These are phyloP conservation scores for Purpureocillium takamizusanense DNA, from an alignment of 2,329 filamentous ascomycete species.

Conservation along the genomic window DNA sequence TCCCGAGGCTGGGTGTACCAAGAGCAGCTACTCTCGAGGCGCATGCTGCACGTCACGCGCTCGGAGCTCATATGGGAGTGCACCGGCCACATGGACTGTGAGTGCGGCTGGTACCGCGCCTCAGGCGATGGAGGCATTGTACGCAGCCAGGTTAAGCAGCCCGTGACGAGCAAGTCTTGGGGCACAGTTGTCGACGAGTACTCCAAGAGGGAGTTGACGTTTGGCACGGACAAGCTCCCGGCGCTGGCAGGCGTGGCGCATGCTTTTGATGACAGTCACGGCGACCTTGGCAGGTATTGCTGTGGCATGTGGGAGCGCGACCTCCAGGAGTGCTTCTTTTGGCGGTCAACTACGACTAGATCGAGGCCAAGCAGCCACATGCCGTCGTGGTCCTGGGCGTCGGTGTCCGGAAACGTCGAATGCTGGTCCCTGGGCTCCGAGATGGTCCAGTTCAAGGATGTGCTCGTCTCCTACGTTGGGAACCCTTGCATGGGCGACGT, in stretches of 20 bases:
- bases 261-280: not conserved
- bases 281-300: slow-evolving; percentile 1
- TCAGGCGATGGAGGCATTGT: not conserved
- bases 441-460: slow-evolving; percentile 3
- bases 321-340: slow-evolving; percentile 5
- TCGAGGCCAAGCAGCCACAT: not conserved
- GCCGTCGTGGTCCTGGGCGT: slow-evolving; percentile 9
- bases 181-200: slow-evolving; percentile 3
- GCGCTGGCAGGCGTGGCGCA: slow-evolving; percentile 8
- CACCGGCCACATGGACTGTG: slow-evolving; percentile 3
- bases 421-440: slow-evolving; percentile 2
- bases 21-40: slow-evolving; percentile 10
- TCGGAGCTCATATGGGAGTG: slow-evolving; percentile 12
- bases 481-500: slow-evolving; percentile 4
- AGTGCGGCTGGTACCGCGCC: slow-evolving; percentile 6
- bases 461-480: not conserved
- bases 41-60: slow-evolving; percentile 10
- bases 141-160: not conserved
- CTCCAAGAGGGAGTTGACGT: slow-evolving; percentile 4
- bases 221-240: slow-evolving; percentile 4
- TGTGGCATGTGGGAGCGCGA: slow-evolving; percentile 7
- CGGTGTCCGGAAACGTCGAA: slow-evolving; percentile 2
- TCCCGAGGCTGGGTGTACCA: slow-evolving; percentile 12
- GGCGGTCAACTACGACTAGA: slow-evolving; percentile 1
- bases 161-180: slow-evolving; percentile 1